These are phyloP conservation scores for Podospora sp. DNA, from an alignment of 495 filamentous ascomycete genomes.

Conservation along the genomic window DNA sequence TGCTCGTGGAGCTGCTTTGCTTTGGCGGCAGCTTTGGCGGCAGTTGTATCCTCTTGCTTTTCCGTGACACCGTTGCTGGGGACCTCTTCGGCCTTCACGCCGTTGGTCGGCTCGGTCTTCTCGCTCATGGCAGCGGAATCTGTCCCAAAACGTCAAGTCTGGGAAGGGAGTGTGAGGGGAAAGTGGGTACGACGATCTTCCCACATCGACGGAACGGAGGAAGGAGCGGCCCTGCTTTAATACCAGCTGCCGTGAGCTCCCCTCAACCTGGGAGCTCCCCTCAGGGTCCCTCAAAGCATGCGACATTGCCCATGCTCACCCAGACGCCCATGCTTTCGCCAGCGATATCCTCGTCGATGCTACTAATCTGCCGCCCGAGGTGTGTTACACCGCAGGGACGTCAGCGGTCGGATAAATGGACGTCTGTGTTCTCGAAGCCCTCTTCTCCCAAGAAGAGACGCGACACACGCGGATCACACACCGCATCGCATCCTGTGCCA, in stretches of 20 bases:
- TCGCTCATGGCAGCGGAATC: neutral
- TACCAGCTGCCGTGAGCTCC: neutral
- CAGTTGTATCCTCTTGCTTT: neutral
- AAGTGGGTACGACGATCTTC: neutral
- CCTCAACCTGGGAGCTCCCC: no score
- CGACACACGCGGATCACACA: neutral
- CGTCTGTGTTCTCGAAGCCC: neutral
- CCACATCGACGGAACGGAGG: neutral
- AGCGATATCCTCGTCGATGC: neutral
- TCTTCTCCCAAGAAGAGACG: neutral
- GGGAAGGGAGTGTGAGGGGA: neutral
- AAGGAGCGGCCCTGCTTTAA: constrained; percentile 2
- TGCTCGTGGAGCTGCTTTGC: constrained; percentile 33
- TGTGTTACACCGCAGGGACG: constrained; percentile 2
- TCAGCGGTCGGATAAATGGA: constrained; percentile 6
- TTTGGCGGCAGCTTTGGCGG: constrained; percentile 1
- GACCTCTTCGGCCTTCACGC: neutral
- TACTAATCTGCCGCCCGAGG: neutral
- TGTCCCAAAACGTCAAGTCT: neutral
- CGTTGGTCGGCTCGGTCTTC: neutral
- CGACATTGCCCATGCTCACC: neutral
- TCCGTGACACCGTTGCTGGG: neutral
- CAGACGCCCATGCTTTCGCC: neutral
- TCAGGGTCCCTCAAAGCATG: neutral
- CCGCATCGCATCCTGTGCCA: neutral